Base-by-base conservation (phyloP, 192 early-diverging fungal species). In the Coemansia asiatica region DNA sequence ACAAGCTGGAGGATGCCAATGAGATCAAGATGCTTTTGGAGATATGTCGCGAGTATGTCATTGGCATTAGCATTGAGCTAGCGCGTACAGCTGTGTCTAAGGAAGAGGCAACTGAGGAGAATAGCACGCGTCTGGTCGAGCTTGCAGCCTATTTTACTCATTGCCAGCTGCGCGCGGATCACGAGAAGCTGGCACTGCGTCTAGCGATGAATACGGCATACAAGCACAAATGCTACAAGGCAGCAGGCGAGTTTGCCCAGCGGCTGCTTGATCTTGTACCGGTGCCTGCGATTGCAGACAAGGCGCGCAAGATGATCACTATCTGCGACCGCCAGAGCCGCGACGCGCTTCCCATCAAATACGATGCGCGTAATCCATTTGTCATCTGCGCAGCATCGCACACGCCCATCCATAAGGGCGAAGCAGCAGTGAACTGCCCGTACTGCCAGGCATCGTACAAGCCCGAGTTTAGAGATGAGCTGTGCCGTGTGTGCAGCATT, bases 281-380 rank as follows among this genome's bases (percentile, higher is more conserved):
- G 1, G 76, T 91, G 9, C 85, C 86, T 18, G 73, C 83, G 58
- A 88, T 91, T 23, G 93, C 88, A 1, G 89, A 90, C 29, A 87
- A 93, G 85, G 92, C 92, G 1, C 89, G 89, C 54, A 87, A 88
- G 83, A 87, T 93, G 63, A 86, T 90, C 60, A 79, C 87, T 7
- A 84, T 87, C 23, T 89, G 88, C 64, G 91, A 94, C 70, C 88
- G 87, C 29, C 91, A 87, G 59, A 89, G 90, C 55, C 84, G 86
- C 21, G 92, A 97, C 78, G 88, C 88, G 68, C 85, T 95, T 26
- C 64, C 84, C 21, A 72, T 99, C 19, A 89, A 95, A 47, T 99
- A 98, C 74, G 94, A 98, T 69, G 92, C 94, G 72, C 95, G 91
- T 85, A 98, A 95, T 72, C 94, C 96, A 58, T 96, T 97, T 72